Evolutionary conservation across 2,329 filamentous ascomycete genomes (phyloP), one percentile per base, ranked within the genome.

Genomic region (Aureobasidium sp.): DNA sequence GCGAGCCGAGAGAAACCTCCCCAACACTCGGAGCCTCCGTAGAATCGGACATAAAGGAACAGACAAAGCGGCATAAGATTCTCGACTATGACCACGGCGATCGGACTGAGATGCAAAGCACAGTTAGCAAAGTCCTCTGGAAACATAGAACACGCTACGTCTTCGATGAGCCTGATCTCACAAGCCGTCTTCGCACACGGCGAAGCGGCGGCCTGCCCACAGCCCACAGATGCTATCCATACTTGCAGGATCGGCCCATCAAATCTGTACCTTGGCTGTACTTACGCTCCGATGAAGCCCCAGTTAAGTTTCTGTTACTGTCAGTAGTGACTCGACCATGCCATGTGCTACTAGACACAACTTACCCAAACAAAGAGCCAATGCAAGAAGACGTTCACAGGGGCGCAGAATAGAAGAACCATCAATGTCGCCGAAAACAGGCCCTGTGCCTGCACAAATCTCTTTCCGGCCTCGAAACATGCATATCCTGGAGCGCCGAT

Each of bases 401-500:
- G 89, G 0, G 88, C 88, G 14, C 86, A 90, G 56, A 94, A 74
- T 1, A 94, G 68, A 1, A 95, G 79, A 10, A 89, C 87, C 62
- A 90, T 91, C 0, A 90, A 85, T 2, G 86, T 88, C 0, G 88
- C 86, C 1, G 78, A 81, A 70, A 93, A 93, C 21, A 93, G 71
- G n/a, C 87, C 87, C 67, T 95, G 90, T 0, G 89, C 89, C 68
- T 95, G 89, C 1, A 93, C 76, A 61, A 83, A 95, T 60, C 90
- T 87, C 71, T 95, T 95, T 66, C 83, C 83, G 59, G 78, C 78
- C 66, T 91, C 88, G 60, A 90, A 90, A 3, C 77, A 76, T 16
- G 85, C 85, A 65, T 86, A 89, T 1, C 85, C 87, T 0, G 88
- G 88, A 6, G 85, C 79, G 35, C 87, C 86, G 8, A 81, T 58